Evolutionary conservation across 176 grass and related monocot species (phyloP).

Genomic region (Tillandsia leiboldiana): DNA sequence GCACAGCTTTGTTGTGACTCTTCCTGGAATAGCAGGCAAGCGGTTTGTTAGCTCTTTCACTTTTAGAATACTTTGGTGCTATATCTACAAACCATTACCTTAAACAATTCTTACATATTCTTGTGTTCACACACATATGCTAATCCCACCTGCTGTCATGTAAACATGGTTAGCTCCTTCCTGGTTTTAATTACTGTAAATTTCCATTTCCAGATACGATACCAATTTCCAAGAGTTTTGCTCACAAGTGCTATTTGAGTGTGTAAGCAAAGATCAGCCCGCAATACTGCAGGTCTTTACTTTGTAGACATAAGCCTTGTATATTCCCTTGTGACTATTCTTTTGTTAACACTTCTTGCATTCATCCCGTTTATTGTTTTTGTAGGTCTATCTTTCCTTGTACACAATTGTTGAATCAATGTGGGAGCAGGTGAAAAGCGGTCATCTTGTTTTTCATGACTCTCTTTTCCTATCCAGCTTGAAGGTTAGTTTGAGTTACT

Average conservation of each 20-base stretch:
- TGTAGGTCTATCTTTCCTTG: conserved; percentile 76
- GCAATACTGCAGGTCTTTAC: conserved; percentile 67
- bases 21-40: conserved; percentile 60
- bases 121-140: too few species aligned
- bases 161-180: neutral
- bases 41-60: neutral
- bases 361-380: conserved; percentile 22
- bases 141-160: neutral
- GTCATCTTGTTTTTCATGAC: conserved; percentile 51
- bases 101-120: neutral
- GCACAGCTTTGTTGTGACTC: conserved; percentile 70
- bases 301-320: conserved; percentile 12
- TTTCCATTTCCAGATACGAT: conserved; percentile 54
- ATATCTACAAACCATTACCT: neutral
- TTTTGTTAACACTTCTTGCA: neutral
- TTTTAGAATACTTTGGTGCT: neutral
- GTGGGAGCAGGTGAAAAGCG: conserved; percentile 60
- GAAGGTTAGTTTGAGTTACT: conserved; percentile 40
- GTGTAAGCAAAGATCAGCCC: conserved; percentile 97
- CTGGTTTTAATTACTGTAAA: neutral
- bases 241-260: conserved; percentile 85
- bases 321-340: conserved; percentile 12
- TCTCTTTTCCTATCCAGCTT: conserved; percentile 78
- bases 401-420: conserved; percentile 78
- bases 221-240: conserved; percentile 82